phyloP scores from a whole-genome alignment of 192 early-diverging fungal genomes.

The Mortierella hygrophila region DNA sequence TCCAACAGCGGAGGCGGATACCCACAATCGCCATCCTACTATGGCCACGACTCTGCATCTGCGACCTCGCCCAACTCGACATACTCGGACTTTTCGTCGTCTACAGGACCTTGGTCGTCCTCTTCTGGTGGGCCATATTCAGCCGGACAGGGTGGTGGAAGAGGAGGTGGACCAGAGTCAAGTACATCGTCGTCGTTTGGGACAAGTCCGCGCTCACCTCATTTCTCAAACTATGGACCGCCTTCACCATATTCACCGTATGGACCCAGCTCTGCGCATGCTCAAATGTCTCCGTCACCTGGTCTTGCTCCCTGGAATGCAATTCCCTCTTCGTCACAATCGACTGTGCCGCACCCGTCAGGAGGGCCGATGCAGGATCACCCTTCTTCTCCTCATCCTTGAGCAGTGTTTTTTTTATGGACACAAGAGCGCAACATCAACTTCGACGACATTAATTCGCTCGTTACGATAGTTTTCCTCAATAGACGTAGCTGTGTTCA shows the following conservation, averaged over 20 bases:
- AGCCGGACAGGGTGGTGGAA: not conserved
- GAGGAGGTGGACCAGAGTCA: constrained; percentile 65
- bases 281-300: constrained; percentile 16
- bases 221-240: constrained; percentile 30
- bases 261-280: constrained; percentile 21
- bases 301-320: constrained; percentile 15
- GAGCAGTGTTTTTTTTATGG: not conserved
- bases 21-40: constrained; percentile 56
- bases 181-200: constrained; percentile 36
- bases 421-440: not conserved
- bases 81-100: constrained; percentile 28
- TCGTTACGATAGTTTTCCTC: not conserved
- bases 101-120: constrained; percentile 41
- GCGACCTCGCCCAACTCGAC: constrained; percentile 61
- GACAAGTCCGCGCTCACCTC: constrained; percentile 5
- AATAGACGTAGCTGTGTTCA: not conserved
- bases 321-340: not conserved
- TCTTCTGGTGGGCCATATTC: constrained; percentile 34
- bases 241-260: constrained; percentile 22
- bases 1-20: constrained; percentile 3
- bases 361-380: not conserved
- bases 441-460: too few species aligned
- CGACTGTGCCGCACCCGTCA: not conserved
- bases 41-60: constrained; percentile 57
- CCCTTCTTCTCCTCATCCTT: not conserved